Evolutionary conservation across 1,139 yeast species (phyloP).

Genomic region (Scheffersomyces parashehatae): DNA sequence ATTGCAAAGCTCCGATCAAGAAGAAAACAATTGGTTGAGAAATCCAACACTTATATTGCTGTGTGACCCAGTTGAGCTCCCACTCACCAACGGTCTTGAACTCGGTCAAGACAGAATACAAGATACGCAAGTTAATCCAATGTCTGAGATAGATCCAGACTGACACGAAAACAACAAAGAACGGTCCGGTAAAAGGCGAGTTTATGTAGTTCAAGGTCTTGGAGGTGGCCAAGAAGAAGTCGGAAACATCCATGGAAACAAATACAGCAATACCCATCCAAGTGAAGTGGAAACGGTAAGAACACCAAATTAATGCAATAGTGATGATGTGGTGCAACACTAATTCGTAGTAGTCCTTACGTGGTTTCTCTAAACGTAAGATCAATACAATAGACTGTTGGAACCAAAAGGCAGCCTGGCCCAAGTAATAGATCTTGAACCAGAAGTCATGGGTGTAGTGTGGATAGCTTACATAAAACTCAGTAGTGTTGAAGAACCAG

Average conservation of each 20-base stretch:
- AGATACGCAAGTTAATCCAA: constrained; percentile 72
- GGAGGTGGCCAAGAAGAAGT: constrained; percentile 80
- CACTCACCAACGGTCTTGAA: constrained; percentile 82
- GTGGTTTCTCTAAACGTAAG: constrained; percentile 88
- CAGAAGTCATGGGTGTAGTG: constrained; percentile 71
- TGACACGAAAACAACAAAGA: constrained; percentile 64
- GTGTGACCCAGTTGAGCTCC: constrained; percentile 82
- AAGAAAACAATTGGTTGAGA: constrained; percentile 86
- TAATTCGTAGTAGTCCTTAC: constrained; percentile 89
- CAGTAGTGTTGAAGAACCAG: constrained; percentile 85
- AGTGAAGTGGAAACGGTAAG: constrained; percentile 95
- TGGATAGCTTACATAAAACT: constrained; percentile 80
- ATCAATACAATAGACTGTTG: constrained; percentile 86
- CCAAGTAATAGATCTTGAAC: constrained; percentile 80
- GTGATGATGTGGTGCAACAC: constrained; percentile 94
- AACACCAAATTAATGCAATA: constrained; percentile 79
- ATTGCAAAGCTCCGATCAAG: constrained; percentile 75
- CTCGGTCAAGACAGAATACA: constrained; percentile 88
- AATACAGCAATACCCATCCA: constrained; percentile 93
- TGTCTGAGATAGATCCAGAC: constrained; percentile 92
- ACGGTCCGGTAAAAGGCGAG: constrained; percentile 60
- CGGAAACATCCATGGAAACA: constrained; percentile 95
- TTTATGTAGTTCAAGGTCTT: constrained; percentile 84
- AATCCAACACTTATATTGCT: constrained; percentile 95
- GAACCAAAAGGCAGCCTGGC: constrained; percentile 97